Evolutionary conservation across 225 moss, liverwort and hornwort genomes (phyloP).

Genomic region (Asterella californica): DNA sequence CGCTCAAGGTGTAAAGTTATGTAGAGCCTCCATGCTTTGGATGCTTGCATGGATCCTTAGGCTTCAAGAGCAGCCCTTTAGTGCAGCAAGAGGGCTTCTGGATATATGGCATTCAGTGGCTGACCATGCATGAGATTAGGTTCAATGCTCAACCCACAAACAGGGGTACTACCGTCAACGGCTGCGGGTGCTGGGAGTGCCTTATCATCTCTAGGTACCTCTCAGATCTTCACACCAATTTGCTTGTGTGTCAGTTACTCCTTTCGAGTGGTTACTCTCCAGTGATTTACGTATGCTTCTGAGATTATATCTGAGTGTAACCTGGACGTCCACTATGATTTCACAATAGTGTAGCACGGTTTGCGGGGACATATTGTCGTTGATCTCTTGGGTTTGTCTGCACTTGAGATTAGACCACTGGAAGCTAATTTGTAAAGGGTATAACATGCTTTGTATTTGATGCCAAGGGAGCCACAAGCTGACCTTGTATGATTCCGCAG

Average conservation of each 20-base stretch:
- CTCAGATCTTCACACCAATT: conserved; percentile 13
- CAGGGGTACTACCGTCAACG: conserved; percentile 74
- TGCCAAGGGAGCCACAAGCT: neutral
- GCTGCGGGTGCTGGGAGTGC: conserved; percentile 64
- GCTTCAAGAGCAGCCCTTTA: conserved; percentile 55
- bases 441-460: neutral
- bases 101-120: conserved; percentile 73
- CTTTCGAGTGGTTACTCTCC: neutral
- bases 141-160: conserved; percentile 86
- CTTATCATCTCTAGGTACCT: conserved; percentile 72
- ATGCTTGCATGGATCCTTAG: conserved; percentile 55
- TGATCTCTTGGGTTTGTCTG: neutral
- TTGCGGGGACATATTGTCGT: neutral
- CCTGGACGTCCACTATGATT: neutral
- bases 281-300: neutral
- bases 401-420: neutral
- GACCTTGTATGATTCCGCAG: conserved; percentile 39
- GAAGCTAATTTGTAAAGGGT: neutral
- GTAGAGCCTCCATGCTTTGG: conserved; percentile 47
- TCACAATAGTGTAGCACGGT: neutral
- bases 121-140: conserved; percentile 85
- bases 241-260: neutral
- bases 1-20: conserved; percentile 45
- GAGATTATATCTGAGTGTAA: neutral
- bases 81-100: conserved; percentile 70